Evolutionary conservation across 192 early-diverging fungal species (phyloP).

Genomic region (Linnemannia hyalina): DNA sequence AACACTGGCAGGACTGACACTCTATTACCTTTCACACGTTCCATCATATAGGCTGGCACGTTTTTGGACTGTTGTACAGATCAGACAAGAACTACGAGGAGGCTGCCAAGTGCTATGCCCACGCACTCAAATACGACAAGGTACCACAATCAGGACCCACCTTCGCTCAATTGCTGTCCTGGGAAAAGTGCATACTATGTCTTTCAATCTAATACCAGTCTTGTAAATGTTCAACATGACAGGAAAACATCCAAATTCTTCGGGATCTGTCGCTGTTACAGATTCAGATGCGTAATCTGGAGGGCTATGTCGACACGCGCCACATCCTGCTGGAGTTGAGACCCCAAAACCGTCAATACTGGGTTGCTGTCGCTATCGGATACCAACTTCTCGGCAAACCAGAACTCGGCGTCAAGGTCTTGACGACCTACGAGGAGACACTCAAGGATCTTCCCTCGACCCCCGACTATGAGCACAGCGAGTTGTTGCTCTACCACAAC

Average conservation of each 20-base stretch:
- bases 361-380: conserved; percentile 87
- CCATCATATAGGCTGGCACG: conserved; percentile 84
- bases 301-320: conserved; percentile 82
- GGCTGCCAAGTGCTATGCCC: conserved; percentile 91
- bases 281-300: conserved; percentile 87
- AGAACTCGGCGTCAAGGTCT: conserved; percentile 79
- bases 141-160: background rate
- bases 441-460: conserved; percentile 57
- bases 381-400: conserved; percentile 83
- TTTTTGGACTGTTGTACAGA: conserved; percentile 90
- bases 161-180: background rate
- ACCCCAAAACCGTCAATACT: conserved; percentile 77
- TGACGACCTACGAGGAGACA: conserved; percentile 76
- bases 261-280: conserved; percentile 90
- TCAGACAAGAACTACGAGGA: conserved; percentile 92
- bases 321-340: conserved; percentile 75
- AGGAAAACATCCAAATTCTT: conserved; percentile 92
- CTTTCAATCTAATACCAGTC: background rate
- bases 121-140: conserved; percentile 84
- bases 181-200: background rate
- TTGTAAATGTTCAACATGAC: background rate
- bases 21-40: background rate
- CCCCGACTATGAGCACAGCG: conserved; percentile 77
- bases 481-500: conserved; percentile 89
- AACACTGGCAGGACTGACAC: background rate